A percentile compares a stretch with the other conserved stretches of the same genome.
These are phyloP conservation scores for Leucaena leucocephala DNA, from an alignment of 306 rosid genomes.

Conservation along the genomic window DNA sequence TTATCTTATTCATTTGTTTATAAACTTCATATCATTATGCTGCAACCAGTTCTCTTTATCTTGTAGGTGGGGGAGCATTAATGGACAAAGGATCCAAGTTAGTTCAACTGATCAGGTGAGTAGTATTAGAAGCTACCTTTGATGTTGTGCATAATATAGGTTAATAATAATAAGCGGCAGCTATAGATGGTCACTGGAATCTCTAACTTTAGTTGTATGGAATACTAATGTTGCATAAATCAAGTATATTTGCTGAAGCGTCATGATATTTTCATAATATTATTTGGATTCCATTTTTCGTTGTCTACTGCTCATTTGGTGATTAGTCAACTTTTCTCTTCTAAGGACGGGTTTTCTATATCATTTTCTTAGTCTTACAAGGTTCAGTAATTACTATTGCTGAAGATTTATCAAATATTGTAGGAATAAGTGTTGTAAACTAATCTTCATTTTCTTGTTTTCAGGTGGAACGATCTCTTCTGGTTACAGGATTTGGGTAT, in stretches of 20 bases:
- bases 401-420: not conserved
- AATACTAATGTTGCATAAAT: not conserved
- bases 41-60: constrained; percentile 38
- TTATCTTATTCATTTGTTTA: constrained; percentile 31
- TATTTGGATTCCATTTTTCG: not conserved
- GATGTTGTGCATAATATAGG: not conserved
- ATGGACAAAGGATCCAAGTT: constrained; percentile 75
- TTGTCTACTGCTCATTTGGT: not conserved
- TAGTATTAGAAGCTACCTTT: constrained; percentile 13
- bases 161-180: not conserved
- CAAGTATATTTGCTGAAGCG: not conserved
- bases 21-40: constrained; percentile 7
- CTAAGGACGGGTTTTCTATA: not conserved
- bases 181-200: not conserved
- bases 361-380: not conserved
- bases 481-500: constrained; percentile 96
- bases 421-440: not conserved
- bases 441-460: constrained; percentile 28
- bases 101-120: constrained; percentile 74
- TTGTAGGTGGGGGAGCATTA: constrained; percentile 90
- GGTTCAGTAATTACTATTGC: not conserved
- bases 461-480: constrained; percentile 89
- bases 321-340: not conserved
- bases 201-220: not conserved
- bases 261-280: not conserved